These are phyloP conservation scores for Zymoseptoria brevis DNA, from an alignment of 2,329 filamentous ascomycete species.

Conservation along the genomic window DNA sequence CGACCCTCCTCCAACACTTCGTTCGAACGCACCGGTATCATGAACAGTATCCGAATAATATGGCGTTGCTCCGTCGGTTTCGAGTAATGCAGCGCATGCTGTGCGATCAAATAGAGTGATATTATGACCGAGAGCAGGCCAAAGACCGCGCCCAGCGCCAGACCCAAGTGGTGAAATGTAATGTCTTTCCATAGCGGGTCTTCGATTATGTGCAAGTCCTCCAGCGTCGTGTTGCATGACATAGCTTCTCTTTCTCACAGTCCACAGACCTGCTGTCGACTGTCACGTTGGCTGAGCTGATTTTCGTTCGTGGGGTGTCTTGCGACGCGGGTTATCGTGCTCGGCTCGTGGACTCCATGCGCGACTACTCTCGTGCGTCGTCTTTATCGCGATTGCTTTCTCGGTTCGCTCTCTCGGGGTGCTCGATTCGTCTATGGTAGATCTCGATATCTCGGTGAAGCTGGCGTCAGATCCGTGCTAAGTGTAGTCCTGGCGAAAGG, in stretches of 20 bases:
- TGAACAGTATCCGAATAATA: slow-evolving; percentile 82
- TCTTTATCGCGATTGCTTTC: not conserved
- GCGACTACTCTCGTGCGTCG: not conserved
- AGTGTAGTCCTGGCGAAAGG: not conserved
- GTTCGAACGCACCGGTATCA: slow-evolving; percentile 54
- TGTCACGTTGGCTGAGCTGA: not conserved
- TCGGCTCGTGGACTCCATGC: not conserved
- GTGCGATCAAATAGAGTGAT: slow-evolving; percentile 47
- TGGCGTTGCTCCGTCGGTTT: slow-evolving; percentile 54
- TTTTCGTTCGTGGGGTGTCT: not conserved
- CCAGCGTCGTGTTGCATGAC: slow-evolving; percentile 44
- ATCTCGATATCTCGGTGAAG: not conserved
- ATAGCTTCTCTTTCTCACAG: not conserved
- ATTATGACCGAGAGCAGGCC: slow-evolving; percentile 44
- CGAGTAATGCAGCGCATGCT: slow-evolving; percentile 53
- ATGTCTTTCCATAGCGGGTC: slow-evolving; percentile 45
- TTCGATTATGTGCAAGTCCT: slow-evolving; percentile 38
- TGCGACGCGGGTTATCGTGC: not conserved
- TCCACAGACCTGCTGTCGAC: not conserved
- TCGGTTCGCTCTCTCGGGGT: not conserved
- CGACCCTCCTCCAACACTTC: not conserved
- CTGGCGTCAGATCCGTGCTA: not conserved
- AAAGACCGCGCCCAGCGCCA: slow-evolving; percentile 48
- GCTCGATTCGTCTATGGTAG: not conserved
- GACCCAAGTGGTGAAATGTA: slow-evolving; percentile 50